Evolutionary conservation across 768 basidiomycete genomes (phyloP), one percentile per base, ranked within the genome.

Genomic region (Obba rivulosa): DNA sequence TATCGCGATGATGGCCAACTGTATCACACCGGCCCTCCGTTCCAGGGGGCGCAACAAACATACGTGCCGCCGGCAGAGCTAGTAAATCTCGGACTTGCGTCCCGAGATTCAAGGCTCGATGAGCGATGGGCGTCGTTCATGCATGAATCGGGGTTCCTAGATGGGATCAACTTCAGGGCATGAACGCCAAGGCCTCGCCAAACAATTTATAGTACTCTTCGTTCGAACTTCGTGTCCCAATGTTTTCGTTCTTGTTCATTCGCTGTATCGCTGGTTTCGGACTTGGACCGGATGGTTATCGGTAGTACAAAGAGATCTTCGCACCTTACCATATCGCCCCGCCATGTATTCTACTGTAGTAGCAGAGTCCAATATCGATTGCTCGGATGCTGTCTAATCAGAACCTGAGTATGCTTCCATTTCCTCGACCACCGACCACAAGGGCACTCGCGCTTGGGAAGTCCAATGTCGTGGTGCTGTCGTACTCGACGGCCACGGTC

Each of bases 101-200:
- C 81, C 9, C 68, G 77, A 20, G 75, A 75, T 50, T 77, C 78
- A 38, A 66, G 77, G 34, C 57, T 81, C 34, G 78, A 79, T 43
- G 77, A 78, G 57, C 66, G 78, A 20, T 83, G 81, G 81, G 74
- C 74, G 46, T 75, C 74, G 23, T 81, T 83, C 56, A 78, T 83
- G 78, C 74, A 76, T 20, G 75, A 81, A 46, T 77, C 75, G 8
- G 76, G 79, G 2, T 67, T 71, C 51, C 60, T 75, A 25, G 71
- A 69, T 50, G 55, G 54, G 14, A 39, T 50, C 13, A 43, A 54
- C 38, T 53, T 39, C 22, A 44, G 47, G 43, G 24, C 49, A 38
- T 50, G 49, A 52, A 43, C 24, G 34, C 23, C 41, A 42, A 23
- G 11, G 23, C 17, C 40, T 21, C 25, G 25, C 23, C n/a, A 25